A percentile compares a stretch with the other conserved stretches of the same genome.
These are phyloP conservation scores for Arthroderma sp. DNA, from an alignment of 2,329 filamentous ascomycete genomes.

Conservation along the genomic window DNA sequence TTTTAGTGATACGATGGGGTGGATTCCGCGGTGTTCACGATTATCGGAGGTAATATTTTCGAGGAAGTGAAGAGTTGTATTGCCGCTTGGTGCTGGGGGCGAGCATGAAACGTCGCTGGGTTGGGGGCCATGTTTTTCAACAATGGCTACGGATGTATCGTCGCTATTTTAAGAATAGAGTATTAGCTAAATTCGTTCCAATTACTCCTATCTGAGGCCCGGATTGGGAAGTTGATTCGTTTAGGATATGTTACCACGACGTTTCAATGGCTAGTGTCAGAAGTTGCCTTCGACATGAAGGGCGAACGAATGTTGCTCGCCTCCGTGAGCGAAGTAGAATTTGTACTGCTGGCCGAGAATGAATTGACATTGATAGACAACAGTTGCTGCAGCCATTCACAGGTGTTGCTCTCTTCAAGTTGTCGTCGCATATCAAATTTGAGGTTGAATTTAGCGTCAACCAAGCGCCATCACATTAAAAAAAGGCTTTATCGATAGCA, in stretches of 20 bases:
- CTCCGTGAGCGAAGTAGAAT: background rate
- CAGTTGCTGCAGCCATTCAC: background rate
- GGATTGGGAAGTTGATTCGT: background rate
- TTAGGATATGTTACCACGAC: slow-evolving; percentile 39
- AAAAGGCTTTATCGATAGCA: background rate
- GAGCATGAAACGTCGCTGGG: background rate
- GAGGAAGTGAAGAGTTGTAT: slow-evolving; percentile 60
- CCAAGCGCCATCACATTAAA: no score
- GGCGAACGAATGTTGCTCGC: background rate
- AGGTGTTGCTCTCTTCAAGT: background rate
- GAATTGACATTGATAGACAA: background rate
- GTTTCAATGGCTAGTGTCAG: slow-evolving; percentile 61
- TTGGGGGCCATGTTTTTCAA: slow-evolving; percentile 42
- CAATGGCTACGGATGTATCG: slow-evolving; percentile 78
- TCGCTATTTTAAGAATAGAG: slow-evolving; percentile 44
- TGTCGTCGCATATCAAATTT: background rate
- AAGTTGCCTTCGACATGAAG: slow-evolving; percentile 7
- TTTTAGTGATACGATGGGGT: slow-evolving; percentile 61
- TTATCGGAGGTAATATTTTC: slow-evolving; percentile 72
- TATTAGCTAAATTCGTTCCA: background rate
- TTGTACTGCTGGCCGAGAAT: background rate
- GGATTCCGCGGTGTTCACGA: slow-evolving; percentile 60
- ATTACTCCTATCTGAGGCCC: background rate
- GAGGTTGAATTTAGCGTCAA: background rate
- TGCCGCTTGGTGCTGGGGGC: background rate